These are phyloP conservation scores for Circinella minor DNA, from an alignment of 371 early-diverging fungal species.

Conservation along the genomic window DNA sequence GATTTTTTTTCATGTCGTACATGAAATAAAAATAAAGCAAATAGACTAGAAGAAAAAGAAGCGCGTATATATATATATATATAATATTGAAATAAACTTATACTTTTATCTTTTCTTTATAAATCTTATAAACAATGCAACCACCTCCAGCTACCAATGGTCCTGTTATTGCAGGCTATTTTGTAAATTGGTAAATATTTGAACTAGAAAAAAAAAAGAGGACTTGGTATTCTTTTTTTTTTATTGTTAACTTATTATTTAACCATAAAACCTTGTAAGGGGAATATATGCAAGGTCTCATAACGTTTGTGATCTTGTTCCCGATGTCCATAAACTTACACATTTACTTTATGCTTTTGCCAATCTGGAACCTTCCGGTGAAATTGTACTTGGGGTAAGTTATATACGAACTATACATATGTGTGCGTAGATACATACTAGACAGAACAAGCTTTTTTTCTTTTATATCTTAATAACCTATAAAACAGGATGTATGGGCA, in stretches of 20 bases:
- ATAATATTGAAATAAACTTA: neutral
- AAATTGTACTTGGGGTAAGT: conserved; percentile 63
- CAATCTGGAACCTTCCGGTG: conserved; percentile 72
- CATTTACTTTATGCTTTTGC: conserved; percentile 92
- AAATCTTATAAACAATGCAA: conserved; percentile 9
- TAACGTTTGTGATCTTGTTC: conserved; percentile 65
- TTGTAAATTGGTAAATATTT: conserved; percentile 32
- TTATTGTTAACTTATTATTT: neutral
- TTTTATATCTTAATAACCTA: no score
- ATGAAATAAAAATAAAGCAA: no score
- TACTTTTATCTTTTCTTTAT: conserved; percentile 5
- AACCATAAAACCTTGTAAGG: conserved; percentile 38
- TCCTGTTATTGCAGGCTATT: conserved; percentile 41
- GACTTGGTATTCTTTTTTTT: neutral
- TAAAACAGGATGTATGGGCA: conserved; percentile 45
- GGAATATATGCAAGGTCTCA: conserved; percentile 77
- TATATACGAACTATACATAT: neutral
- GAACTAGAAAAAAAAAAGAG: neutral
- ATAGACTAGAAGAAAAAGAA: neutral
- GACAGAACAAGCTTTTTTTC: no score
- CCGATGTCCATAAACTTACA: conserved; percentile 65
- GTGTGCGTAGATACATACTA: no score
- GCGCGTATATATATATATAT: neutral
- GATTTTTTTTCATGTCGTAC: no score
- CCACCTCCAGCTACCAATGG: conserved; percentile 36